Base-by-base conservation (phyloP, 331 rosid genomes). In the Telfairia occidentalis region DNA sequence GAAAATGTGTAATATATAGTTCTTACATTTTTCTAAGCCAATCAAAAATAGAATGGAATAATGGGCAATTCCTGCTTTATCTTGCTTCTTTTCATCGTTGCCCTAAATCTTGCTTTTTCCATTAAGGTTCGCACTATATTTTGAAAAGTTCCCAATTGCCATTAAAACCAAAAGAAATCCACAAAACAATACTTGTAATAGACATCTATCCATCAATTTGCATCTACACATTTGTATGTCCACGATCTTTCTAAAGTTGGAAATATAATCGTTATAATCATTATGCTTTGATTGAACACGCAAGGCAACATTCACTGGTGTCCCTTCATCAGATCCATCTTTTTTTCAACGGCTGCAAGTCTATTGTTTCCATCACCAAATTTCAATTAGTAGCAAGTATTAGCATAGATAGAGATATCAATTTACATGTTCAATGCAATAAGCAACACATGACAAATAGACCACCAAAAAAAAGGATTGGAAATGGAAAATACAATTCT, bases 131-230 rank as follows among this genome's bases (percentile, higher is more conserved):
- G 86, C 61, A 92, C 97, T 15, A 97, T 95, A 82, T 92, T n/a
- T 85, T 86, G 78, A 76, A 69, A 95, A 95, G 88, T 95, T 95
- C 82, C 92, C 99, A 40, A 90, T 82, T 48, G 97, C 99, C 97
- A 95, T 95, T n/a, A 87, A 37, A 54, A 95, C 89, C 82, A 95
- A 80, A 69, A 95, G 89, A 59, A 86, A n/a, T 32, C 99, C 99
- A 16, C 96, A 92, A 83, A 92, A 84, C 73, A 85, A 77, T 19
- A 95, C 99, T 97, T 95, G 96, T 79, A 74, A 42, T 46, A 32
- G 30, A 61, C 48, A 84, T 35, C 75, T 54, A 28, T 80, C 72
- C 77, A 57, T 54, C 55, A 13, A 35, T 63, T 75, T 65, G 57
- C 43, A 32, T n/a, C 18, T 30, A 6, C 57, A 15, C n/a, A 34